Base-by-base conservation (phyloP, 139 green algal genomes). In the Nannochloris sp. region DNA sequence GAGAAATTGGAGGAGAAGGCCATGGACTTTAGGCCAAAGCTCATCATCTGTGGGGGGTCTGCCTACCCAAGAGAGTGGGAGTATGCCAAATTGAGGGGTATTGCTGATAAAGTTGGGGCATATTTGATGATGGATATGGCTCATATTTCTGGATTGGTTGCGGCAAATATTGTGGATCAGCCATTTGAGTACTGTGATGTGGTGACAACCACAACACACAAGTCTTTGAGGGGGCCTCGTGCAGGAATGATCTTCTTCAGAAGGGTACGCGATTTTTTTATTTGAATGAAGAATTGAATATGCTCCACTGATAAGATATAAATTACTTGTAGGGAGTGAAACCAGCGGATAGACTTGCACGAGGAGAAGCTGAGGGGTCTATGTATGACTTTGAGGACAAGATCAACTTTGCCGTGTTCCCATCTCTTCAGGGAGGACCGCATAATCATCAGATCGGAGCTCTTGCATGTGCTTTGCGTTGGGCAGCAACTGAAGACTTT, bases 381-480 rank as follows among this genome's bases (percentile, higher is more conserved):
- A 30, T 59, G 50, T 90, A 87, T 70, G 82, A 94, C 67, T 91
- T 79, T 74, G 85, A 91, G 66, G 80, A 89, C 64, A 72, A 68
- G n/a, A 94, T 95, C 67, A 82, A 95, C 76, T 88, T 91, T 62
- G 82, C 87, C 4, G 87, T 95, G 29, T 95, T 95, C 77, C 87
- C 87, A 51, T 78, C 78, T 10, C 77, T 95, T 17, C 87, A 95
- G 65, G 87, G 87, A 29, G 87, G 87, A 29, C 87, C 87, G 4
- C 87, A 95, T 82, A 95, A 95, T 81, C 84, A 95, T 80, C 85
- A 94, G 71, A 95, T 93, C 59, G 87, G 73, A 28, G 87, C 87
- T 31, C 78, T 95, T 59, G 77, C 75, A 16, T 85, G 92, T 20
- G 87, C 87, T 9, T 75, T 95, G 20, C 90, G 90, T 77, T 62